Conservation (phyloP, 306 rosid genomes). For the Inga leiocalycina region DNA sequence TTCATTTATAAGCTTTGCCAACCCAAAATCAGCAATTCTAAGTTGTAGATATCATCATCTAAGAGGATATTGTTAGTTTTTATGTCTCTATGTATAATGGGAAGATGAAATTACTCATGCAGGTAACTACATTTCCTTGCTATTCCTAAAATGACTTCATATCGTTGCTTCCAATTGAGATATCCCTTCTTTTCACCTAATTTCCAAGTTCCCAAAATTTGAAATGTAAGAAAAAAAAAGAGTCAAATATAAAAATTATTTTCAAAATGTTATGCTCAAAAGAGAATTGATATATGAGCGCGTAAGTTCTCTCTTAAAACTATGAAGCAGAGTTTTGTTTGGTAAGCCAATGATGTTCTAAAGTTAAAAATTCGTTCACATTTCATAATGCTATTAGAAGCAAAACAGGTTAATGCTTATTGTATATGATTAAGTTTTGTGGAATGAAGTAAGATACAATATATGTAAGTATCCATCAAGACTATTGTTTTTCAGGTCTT, state of each 20-base stretch:
- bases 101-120: neutral
- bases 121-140: neutral
- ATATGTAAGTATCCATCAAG: too few species aligned
- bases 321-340: too few species aligned
- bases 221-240: neutral
- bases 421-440: too few species aligned
- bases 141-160: neutral
- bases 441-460: too few species aligned
- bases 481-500: too few species aligned
- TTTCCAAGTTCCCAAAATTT: neutral
- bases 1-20: neutral
- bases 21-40: neutral
- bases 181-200: conserved; percentile 42
- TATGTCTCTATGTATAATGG: neutral
- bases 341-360: too few species aligned
- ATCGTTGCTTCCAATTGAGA: neutral
- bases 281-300: neutral
- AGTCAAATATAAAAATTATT: neutral
- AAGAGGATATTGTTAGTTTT: neutral
- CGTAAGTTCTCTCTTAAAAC: too few species aligned
- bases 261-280: neutral
- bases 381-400: too few species aligned
- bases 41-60: neutral
- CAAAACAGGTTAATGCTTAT: too few species aligned
- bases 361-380: too few species aligned